Conservation (phyloP, 2,329 filamentous ascomycete genomes). For the Alternaria sp. region DNA sequence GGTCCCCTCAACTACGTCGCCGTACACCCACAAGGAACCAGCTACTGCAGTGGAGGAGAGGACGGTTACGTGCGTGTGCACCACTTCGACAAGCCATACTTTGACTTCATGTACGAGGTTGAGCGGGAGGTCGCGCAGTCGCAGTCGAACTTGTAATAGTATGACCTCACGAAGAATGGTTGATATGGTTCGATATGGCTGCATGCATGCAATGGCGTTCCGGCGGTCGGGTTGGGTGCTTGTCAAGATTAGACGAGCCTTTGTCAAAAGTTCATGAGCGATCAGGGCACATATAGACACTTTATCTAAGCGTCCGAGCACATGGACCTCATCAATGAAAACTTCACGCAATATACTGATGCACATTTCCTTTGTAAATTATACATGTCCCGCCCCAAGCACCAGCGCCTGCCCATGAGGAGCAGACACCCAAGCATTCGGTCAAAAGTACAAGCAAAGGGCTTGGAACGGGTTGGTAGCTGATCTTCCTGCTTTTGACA, state of each 20-base stretch:
- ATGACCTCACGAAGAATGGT: slow-evolving; percentile 25
- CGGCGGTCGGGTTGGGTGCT: slow-evolving; percentile 29
- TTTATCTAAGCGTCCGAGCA: slow-evolving; percentile 4
- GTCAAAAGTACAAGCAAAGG: slow-evolving; percentile 33
- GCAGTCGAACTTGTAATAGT: slow-evolving; percentile 48
- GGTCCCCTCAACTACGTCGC: slow-evolving; percentile 96
- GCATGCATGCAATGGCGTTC: slow-evolving; percentile 49
- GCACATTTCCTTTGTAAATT: neutral
- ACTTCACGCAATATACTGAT: neutral
- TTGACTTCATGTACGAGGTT: slow-evolving; percentile 98
- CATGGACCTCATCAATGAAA: slow-evolving; percentile 12
- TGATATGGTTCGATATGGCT: slow-evolving; percentile 21
- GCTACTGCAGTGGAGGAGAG: slow-evolving; percentile 95
- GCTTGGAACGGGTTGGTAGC: slow-evolving; percentile 20
- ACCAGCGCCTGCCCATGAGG: slow-evolving; percentile 27
- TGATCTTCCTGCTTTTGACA: slow-evolving; percentile 39
- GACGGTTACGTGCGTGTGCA: slow-evolving; percentile 98
- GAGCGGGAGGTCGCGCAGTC: slow-evolving; percentile 70
- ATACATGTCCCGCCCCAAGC: slow-evolving; percentile 23
- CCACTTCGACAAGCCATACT: slow-evolving; percentile 98
- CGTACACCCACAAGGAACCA: slow-evolving; percentile 86
- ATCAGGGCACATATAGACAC: slow-evolving; percentile 5
- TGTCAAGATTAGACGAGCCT: slow-evolving; percentile 12
- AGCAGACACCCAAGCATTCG: slow-evolving; percentile 36
- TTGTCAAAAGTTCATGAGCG: slow-evolving; percentile 21